A percentile compares a stretch with the other conserved stretches of the same genome.
phyloP scores from a whole-genome alignment of 352 stramenopile species.

The Pythium dissimile region DNA sequence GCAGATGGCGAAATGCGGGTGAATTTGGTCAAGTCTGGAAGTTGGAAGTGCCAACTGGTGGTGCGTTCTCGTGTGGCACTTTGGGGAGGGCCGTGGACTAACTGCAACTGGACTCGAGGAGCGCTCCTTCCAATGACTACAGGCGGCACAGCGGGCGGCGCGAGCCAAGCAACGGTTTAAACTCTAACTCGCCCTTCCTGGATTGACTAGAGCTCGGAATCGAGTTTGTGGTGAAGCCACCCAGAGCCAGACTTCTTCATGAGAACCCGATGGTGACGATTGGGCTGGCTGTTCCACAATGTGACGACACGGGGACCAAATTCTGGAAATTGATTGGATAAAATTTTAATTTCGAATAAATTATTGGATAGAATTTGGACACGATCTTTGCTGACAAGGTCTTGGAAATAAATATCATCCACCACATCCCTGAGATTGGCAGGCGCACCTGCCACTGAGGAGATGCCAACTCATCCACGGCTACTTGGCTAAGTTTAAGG shows the following conservation, averaged over 20 bases:
- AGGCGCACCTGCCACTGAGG: too few species aligned
- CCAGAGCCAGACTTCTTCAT: conserved; percentile 17
- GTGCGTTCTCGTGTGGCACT: not conserved
- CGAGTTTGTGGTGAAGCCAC: not conserved
- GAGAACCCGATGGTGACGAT: conserved; percentile 10
- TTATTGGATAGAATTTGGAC: not conserved
- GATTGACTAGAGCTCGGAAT: too few species aligned
- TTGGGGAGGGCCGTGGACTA: not conserved
- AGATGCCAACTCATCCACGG: not conserved
- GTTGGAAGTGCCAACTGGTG: not conserved
- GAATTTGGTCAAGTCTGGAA: too few species aligned
- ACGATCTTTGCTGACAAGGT: too few species aligned
- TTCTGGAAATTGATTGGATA: not conserved
- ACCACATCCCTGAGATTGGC: too few species aligned
- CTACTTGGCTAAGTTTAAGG: not conserved
- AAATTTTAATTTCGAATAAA: not conserved
- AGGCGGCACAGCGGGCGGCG: too few species aligned
- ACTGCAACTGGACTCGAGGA: not conserved
- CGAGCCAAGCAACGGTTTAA: too few species aligned
- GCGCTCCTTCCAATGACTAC: too few species aligned
- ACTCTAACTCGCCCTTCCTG: too few species aligned
- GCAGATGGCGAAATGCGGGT: too few species aligned
- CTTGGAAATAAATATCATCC: too few species aligned
- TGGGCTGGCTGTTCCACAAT: conserved; percentile 5
- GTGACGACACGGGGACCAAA: not conserved